Evolutionary conservation across 2,329 filamentous ascomycete species (phyloP).

Genomic region (Botrytis cinerea): DNA sequence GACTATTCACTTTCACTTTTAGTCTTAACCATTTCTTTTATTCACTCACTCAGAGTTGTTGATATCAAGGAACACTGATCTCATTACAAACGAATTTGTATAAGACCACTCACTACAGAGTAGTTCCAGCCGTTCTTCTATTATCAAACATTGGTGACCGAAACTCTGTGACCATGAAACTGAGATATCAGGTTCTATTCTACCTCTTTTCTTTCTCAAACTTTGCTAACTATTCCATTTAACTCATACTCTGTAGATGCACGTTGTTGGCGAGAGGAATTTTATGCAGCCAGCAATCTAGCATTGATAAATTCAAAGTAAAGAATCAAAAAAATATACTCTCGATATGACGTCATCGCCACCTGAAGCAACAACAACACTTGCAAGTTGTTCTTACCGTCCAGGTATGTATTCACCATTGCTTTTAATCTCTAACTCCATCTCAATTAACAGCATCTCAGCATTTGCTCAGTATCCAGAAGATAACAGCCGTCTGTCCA

Average conservation of each 20-base stretch:
- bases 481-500: neutral
- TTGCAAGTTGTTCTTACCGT: neutral
- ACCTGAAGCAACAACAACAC: neutral
- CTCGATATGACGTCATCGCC: neutral
- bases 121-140: neutral
- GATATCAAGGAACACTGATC: neutral
- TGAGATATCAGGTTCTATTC: neutral
- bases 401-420: too few relatives aligned
- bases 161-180: too few relatives aligned
- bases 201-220: neutral
- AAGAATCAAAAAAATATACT: neutral
- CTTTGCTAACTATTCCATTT: neutral
- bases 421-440: accelerated
- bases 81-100: neutral
- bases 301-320: neutral
- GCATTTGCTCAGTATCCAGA: too few relatives aligned
- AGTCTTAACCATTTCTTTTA: neutral
- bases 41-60: neutral
- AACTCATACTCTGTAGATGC: accelerated
- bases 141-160: neutral
- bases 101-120: too few relatives aligned
- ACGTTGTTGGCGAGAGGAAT: neutral
- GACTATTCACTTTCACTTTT: neutral
- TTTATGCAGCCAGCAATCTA: accelerated
- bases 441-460: too few relatives aligned